A percentile compares a stretch with the other conserved stretches of the same genome.
phyloP scores from a whole-genome alignment of 495 filamentous ascomycete species.

The Aspergillus biplanus region DNA sequence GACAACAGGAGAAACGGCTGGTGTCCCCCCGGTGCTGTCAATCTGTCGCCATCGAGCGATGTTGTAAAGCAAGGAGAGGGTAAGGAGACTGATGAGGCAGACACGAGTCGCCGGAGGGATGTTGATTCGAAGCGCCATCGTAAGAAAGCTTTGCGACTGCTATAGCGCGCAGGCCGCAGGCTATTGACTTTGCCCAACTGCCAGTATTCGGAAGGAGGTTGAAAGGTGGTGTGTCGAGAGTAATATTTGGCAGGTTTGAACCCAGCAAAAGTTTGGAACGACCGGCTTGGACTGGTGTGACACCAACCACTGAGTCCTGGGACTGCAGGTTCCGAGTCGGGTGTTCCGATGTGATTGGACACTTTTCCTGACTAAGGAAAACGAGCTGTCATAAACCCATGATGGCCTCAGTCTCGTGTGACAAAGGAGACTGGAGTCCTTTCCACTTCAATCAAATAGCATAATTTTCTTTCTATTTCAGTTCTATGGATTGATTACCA shows the following conservation, averaged over 20 bases:
- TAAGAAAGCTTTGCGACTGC: slow-evolving; percentile 37
- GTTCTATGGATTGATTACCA: too few relatives aligned
- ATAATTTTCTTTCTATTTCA: too few relatives aligned
- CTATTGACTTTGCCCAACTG: slow-evolving; percentile 24
- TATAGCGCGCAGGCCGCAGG: slow-evolving; percentile 34
- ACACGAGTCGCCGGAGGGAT: slow-evolving; percentile 88
- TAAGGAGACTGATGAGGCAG: slow-evolving; percentile 71
- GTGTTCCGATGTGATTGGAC: slow-evolving; percentile 21
- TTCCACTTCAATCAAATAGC: too few relatives aligned
- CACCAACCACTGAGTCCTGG: neutral
- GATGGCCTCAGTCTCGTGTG: too few relatives aligned
- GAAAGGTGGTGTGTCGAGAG: slow-evolving; percentile 12
- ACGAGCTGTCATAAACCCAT: too few relatives aligned
- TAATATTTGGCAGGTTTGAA: neutral
- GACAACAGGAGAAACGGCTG: slow-evolving; percentile 60
- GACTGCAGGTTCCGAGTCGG: neutral
- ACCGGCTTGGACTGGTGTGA: too few relatives aligned
- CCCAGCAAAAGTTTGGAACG: neutral
- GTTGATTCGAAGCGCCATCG: slow-evolving; percentile 84
- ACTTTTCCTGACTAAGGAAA: neutral
- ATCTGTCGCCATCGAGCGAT: slow-evolving; percentile 60
- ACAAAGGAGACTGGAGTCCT: too few relatives aligned
- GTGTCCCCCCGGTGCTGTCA: slow-evolving; percentile 59
- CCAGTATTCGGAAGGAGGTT: slow-evolving; percentile 15
- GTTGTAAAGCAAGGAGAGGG: slow-evolving; percentile 81